Evolutionary conservation across 164 flowering plant species (phyloP), one percentile per base, ranked within the genome.

Genomic region (Nymphaea thermarum): DNA sequence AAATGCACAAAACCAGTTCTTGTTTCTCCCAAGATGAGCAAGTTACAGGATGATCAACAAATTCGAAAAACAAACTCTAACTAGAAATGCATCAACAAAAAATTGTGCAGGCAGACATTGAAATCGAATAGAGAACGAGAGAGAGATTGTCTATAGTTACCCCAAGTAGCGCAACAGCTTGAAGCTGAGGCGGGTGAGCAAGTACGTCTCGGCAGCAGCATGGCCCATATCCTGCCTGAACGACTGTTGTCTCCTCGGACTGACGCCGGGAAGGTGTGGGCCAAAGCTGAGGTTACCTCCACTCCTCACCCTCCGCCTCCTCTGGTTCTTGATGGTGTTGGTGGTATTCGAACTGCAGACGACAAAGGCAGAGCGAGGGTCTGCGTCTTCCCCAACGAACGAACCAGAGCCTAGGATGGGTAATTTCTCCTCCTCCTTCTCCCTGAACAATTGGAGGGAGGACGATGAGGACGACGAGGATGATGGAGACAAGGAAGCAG

Each of bases 131-230:
- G 2, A 45, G 15, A 25, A 71, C 25, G 65, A 65, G 6, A 42
- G 57, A 12, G 55, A 7, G 11, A 47, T 47, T 47, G 36, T 25
- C 36, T 25, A 25, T 25, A 25, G 36, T 25, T 25, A 93, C 96
- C 96, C 93, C 4, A 90, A 86, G 75, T 82, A 93, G 3, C 83
- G 74, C 69, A 88, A 70, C 3, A 90, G 80, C 80, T 76, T 83
- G 67, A 84, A 76, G 67, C 82, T 73, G 8, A 86, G 77, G 11
- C 91, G 82, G 67, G 92, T 85, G 62, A 88, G 14, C 71, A 86
- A 47, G 68, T 70, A 85, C 1, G 88, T 85, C 70, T 90, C 92
- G 8, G 84, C 71, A 16, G 89, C 94, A 15, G 84, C 93, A 41
- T 79, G 86, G 12, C 73, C 81, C 5, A 86, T 84, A 15, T 84